Evolutionary conservation across 2,329 filamentous ascomycete species (phyloP).

Genomic region (Arthrobotrys sphaeroides): DNA sequence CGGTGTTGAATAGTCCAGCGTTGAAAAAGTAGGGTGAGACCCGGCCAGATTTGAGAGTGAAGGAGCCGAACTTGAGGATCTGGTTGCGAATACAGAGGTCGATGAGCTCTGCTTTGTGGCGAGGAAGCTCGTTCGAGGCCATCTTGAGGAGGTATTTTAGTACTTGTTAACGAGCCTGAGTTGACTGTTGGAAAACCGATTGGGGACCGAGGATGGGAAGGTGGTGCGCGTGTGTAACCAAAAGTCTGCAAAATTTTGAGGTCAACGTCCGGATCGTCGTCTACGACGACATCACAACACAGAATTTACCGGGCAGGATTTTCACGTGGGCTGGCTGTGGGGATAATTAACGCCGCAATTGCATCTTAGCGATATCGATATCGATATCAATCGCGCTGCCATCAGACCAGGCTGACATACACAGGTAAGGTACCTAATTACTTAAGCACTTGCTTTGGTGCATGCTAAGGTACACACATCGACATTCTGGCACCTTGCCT

Average conservation of each 20-base stretch:
- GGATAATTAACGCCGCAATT: constrained; percentile 1
- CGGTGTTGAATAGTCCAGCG: constrained; percentile 87
- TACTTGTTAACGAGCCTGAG: too few relatives aligned
- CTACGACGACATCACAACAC: constrained; percentile 12
- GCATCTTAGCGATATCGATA: constrained; percentile 8
- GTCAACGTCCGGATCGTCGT: background rate
- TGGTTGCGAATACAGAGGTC: constrained; percentile 73
- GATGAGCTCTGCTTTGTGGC: constrained; percentile 79
- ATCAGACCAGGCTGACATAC: background rate
- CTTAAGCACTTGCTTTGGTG: too few relatives aligned
- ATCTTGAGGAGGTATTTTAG: too few relatives aligned
- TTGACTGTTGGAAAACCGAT: background rate
- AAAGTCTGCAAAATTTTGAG: background rate
- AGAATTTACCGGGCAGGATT: background rate
- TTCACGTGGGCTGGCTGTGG: constrained; percentile 8
- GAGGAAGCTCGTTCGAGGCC: constrained; percentile 62
- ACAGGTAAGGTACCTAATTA: too few relatives aligned
- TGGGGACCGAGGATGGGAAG: background rate
- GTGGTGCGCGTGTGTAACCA: constrained; percentile 2
- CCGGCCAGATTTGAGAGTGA: constrained; percentile 91
- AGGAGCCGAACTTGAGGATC: constrained; percentile 82
- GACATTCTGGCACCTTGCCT: background rate
- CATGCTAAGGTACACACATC: too few relatives aligned
- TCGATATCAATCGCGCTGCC: constrained; percentile 5
- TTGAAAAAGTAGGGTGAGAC: constrained; percentile 98